Evolutionary conservation across 306 rosid genomes (phyloP).

Genomic region (Macrotyloma uniflorum): DNA sequence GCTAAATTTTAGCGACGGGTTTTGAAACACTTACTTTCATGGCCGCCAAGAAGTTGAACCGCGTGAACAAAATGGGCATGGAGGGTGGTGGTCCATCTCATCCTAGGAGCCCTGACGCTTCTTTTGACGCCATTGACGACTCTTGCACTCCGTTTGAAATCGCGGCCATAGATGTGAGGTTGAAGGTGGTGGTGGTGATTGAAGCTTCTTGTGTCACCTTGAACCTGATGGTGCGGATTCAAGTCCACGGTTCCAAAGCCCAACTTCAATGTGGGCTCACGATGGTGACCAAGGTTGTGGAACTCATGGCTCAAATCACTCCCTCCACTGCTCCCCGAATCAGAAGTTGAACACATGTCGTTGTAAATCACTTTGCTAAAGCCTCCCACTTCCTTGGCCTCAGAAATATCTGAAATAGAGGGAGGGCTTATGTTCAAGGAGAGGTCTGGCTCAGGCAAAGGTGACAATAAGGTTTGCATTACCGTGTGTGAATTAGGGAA

Average conservation of each 20-base stretch:
- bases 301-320: conserved; percentile 80
- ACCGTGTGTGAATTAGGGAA: conserved; percentile 40
- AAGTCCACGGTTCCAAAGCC: conserved; percentile 52
- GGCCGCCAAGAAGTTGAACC: conserved; percentile 98
- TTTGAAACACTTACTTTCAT: conserved; percentile 65
- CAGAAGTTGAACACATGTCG: conserved; percentile 65
- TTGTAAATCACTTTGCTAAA: conserved; percentile 32
- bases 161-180: conserved; percentile 70
- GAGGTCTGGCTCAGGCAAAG: conserved; percentile 77
- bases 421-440: conserved; percentile 89
- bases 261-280: conserved; percentile 65
- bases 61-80: conserved; percentile 99
- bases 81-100: conserved; percentile 98
- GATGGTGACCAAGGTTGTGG: conserved; percentile 10
- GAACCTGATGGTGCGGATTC: conserved; percentile 32
- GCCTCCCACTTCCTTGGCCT: conserved; percentile 38
- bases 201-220: conserved; percentile 45
- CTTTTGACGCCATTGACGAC: conserved; percentile 56
- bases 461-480: conserved; percentile 41
- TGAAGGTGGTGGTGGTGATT: conserved; percentile 43
- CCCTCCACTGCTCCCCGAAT: conserved; percentile 71
- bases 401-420: conserved; percentile 31
- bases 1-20: not conserved
- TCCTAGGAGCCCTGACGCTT: conserved; percentile 91
- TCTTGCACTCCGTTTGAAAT: conserved; percentile 67